Evolutionary conservation across 2,329 filamentous ascomycete genomes (phyloP), one percentile per base, ranked within the genome.

Genomic region (Lasiodiplodia sp.): DNA sequence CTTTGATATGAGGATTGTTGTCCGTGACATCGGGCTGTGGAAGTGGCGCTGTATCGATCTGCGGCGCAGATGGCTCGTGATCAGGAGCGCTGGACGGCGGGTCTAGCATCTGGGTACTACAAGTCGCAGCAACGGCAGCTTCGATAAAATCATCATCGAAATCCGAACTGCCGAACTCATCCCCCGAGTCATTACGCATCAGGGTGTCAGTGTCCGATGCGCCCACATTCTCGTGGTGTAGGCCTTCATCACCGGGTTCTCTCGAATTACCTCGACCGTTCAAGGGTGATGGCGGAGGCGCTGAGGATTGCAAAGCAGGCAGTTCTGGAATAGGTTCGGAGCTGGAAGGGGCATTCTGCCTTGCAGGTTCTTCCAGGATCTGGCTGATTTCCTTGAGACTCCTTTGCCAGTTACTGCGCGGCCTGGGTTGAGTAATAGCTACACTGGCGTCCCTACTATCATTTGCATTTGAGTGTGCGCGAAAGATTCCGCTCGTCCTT

Each of bases 301-400:
- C 58, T 28, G 58, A 63, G 11, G 58, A 63, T 34, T 44, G 58
- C 5, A 49, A 21, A 12, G 8, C 65, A 16, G 38, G 47, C 6
- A 56, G 16, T 4, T 80, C 81, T 14, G 82, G 82, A 16, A 84
- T 71, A 1, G 83, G 83, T 37, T 81, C 84, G 11, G 83, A 85
- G 73, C 83, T 85, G 10, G 82, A 83, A 1, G 82, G 83, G 25
- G 76, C 72, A 18, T 75, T 72, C 8, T 70, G 60, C 40, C 72
- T 72, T 11, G 73, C 72, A 49, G 74, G 74, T 8, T 79, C 76
- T 3, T 77, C 74, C 7, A 84, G 77, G 47, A 81, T 80, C 65
- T 84, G 81, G 69, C 82, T 80, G 72, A 85, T 81, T 63, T 79
- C 78, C 71, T 84, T 79, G 4, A 85, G 76, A 72, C 80, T 76